A percentile compares a stretch with the other conserved stretches of the same genome.
These are phyloP conservation scores for Coniochaeta sp. DNA, from an alignment of 2,329 filamentous ascomycete genomes.

Conservation along the genomic window DNA sequence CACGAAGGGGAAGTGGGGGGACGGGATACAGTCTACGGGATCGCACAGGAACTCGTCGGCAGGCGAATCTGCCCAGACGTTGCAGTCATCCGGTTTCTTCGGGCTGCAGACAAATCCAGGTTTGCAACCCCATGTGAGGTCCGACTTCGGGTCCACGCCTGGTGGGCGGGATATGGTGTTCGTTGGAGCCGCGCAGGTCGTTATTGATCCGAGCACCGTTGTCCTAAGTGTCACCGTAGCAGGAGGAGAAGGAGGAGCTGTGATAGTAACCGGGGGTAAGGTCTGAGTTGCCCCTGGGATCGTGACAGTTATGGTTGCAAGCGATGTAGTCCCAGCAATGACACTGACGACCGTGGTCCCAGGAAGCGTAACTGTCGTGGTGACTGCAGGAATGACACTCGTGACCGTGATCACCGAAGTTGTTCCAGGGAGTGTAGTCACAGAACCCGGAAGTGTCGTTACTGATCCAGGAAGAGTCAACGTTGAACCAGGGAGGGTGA, in stretches of 20 bases:
- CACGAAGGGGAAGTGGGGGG: conserved; percentile 27
- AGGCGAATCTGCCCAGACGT: conserved; percentile 42
- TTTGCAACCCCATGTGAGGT: conserved; percentile 45
- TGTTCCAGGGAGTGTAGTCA: conserved; percentile 5
- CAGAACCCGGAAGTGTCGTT: conserved; percentile 3
- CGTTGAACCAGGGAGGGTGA: neutral
- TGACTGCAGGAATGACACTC: conserved; percentile 12
- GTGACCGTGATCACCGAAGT: neutral
- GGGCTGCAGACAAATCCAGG: conserved; percentile 47
- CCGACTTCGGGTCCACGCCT: conserved; percentile 24
- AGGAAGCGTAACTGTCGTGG: conserved; percentile 15
- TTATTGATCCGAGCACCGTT: conserved; percentile 24
- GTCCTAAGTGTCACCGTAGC: conserved; percentile 21
- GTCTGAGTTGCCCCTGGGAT: conserved; percentile 6
- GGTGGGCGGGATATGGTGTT: conserved; percentile 17
- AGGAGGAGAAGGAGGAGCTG: conserved; percentile 13
- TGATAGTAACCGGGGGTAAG: conserved; percentile 14
- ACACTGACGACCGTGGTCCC: conserved; percentile 13
- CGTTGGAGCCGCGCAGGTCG: conserved; percentile 37
- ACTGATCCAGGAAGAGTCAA: conserved; percentile 9
- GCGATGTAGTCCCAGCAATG: conserved; percentile 13
- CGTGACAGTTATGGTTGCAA: conserved; percentile 10
- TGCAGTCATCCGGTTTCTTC: conserved; percentile 40
- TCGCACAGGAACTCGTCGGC: conserved; percentile 37
- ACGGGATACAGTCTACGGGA: conserved; percentile 32